Evolutionary conservation across 108 stramenopile genomes (phyloP), one percentile per base, ranked within the genome.

Genomic region (Fragilaria crotonensis): DNA sequence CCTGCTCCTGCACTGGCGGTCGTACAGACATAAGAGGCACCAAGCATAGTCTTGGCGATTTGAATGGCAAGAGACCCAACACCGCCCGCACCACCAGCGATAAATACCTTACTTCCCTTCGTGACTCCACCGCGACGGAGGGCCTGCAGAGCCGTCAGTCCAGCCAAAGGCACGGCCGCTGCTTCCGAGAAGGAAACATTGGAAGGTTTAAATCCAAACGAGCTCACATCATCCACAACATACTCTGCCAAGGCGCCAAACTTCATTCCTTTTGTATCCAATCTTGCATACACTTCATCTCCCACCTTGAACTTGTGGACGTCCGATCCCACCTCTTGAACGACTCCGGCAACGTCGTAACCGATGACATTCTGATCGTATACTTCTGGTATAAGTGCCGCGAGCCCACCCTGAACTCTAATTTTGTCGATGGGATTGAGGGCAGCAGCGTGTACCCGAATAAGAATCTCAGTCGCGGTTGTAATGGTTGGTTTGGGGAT

Each of bases 11-110:
- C 45, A 48, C 45, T 47, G 9, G 63, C 63, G 5, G 65, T 63
- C 20, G 66, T 33, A 25, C n/a, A 33, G 4, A 70, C 68, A 17
- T 57, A 21, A 5, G 52, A 54, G 18, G 73, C 73, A 4, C 58
- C 46, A 25, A 45, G 21, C 48, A 50, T 50, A 3, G 25, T 19
- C 59, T 66, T 75, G 17, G 68, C 68, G 19, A 70, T 60, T 46
- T 65, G 64, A n/a, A 76, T 49, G 30, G 74, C 74, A 2, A 54
- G 33, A 23, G 67, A 52, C n/a, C 74, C 74, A 33, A 67, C 66
- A 50, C 69, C 74, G 33, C 74, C 69, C 5, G 52, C 25, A 3
- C 66, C 73, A 21, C 74, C 74, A 46, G 55, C 5, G 19, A 76
- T 48, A 18, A 73, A 55, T 4, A 73, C 55, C 23, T 68, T 67